These are phyloP conservation scores for Lentinula edodes DNA, from an alignment of 768 basidiomycete species.

Conservation along the genomic window DNA sequence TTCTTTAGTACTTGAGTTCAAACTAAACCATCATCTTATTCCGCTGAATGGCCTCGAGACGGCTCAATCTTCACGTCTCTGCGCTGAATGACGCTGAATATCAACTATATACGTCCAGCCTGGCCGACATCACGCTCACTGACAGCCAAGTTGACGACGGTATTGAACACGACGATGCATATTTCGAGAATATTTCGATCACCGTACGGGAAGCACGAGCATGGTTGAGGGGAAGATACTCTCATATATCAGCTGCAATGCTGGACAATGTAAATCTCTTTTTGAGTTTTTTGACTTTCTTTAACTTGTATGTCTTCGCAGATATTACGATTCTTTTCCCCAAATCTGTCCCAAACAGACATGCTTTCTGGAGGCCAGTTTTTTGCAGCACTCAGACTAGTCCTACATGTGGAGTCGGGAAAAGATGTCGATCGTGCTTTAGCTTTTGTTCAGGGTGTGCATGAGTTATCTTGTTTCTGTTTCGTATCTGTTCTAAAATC, in stretches of 20 bases:
- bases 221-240: slow-evolving; percentile 71
- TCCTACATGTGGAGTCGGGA: slow-evolving; percentile 56
- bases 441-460: slow-evolving; percentile 73
- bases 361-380: slow-evolving; percentile 65
- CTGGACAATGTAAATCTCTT: slow-evolving; percentile 53
- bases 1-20: neutral
- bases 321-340: slow-evolving; percentile 64
- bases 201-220: slow-evolving; percentile 65
- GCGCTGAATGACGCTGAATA: slow-evolving; percentile 76
- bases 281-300: neutral
- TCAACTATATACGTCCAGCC: slow-evolving; percentile 54
- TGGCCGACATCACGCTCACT: slow-evolving; percentile 43
- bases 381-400: slow-evolving; percentile 67
- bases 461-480: neutral
- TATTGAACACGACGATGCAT: slow-evolving; percentile 33
- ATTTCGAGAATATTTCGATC: slow-evolving; percentile 49
- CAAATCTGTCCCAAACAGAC: slow-evolving; percentile 46
- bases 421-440: slow-evolving; percentile 58
- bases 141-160: slow-evolving; percentile 23
- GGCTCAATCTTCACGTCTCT: slow-evolving; percentile 52
- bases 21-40: neutral
- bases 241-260: slow-evolving; percentile 39
- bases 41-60: neutral
- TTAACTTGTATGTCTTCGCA: slow-evolving; percentile 16
- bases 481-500: neutral